These are phyloP conservation scores for Pseudogymnoascus sp. DNA, from an alignment of 2,329 filamentous ascomycete genomes.

Conservation along the genomic window DNA sequence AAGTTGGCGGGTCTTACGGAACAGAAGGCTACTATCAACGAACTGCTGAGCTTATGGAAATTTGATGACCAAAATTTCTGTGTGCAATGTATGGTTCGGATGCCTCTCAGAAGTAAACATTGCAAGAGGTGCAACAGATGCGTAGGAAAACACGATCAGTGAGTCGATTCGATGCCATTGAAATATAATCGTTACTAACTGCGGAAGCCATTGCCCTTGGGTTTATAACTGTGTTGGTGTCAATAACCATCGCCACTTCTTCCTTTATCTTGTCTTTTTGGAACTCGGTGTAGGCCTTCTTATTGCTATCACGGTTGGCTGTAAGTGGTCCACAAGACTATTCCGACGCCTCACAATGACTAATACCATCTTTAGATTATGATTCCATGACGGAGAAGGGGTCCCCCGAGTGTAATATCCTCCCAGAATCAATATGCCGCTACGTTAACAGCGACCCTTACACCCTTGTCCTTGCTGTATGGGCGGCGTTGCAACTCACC, in stretches of 20 bases:
- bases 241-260: conserved; percentile 95
- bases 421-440: conserved; percentile 69
- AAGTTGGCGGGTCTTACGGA: conserved; percentile 84
- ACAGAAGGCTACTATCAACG: conserved; percentile 82
- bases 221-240: conserved; percentile 92
- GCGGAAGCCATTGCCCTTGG: conserved; percentile 83
- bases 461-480: conserved; percentile 70
- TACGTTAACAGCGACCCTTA: conserved; percentile 77
- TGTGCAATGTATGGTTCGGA: conserved; percentile 87
- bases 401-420: conserved; percentile 60
- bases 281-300: conserved; percentile 68
- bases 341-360: conserved; percentile 23
- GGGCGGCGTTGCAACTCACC: conserved; percentile 76
- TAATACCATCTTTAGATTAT: conserved; percentile 47
- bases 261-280: conserved; percentile 77
- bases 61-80: conserved; percentile 96
- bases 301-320: conserved; percentile 65
- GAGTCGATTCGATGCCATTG: conserved; percentile 35
- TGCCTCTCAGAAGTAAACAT: conserved; percentile 90
- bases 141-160: conserved; percentile 96
- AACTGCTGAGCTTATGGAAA: conserved; percentile 76
- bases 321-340: conserved; percentile 41
- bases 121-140: conserved; percentile 87
- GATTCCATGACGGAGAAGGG: conserved; percentile 47
- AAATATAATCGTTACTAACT: conserved; percentile 21